Conservation (phyloP, 345 rosid species). For the Psidium friedrichsthalianum region DNA sequence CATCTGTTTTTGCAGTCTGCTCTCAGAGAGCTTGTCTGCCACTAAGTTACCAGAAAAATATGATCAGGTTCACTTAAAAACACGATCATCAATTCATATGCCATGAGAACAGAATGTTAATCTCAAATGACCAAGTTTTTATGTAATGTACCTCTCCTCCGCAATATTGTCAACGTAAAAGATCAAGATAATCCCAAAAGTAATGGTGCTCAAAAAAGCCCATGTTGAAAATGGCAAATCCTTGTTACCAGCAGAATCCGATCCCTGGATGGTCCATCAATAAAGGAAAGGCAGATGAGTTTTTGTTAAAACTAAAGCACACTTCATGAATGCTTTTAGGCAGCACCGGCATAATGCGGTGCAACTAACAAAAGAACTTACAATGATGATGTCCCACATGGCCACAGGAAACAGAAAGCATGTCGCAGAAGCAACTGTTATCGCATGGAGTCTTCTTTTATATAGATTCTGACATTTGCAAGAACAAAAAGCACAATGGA, state of each 20-base stretch:
- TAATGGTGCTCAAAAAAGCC: constrained; percentile 73
- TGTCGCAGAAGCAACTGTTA: constrained; percentile 78
- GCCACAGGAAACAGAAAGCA: constrained; percentile 93
- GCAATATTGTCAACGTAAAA: constrained; percentile 84
- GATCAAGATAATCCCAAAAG: constrained; percentile 76
- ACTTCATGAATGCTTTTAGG: background rate
- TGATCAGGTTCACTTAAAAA: background rate
- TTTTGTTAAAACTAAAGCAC: background rate
- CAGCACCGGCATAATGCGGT: background rate
- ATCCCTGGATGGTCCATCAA: constrained; percentile 47
- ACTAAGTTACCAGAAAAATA: background rate
- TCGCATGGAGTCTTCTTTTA: constrained; percentile 84
- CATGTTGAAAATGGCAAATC: constrained; percentile 78
- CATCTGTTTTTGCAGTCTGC: background rate
- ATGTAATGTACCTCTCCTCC: constrained; percentile 68
- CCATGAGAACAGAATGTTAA: background rate
- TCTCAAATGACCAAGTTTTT: background rate
- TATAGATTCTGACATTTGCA: constrained; percentile 54
- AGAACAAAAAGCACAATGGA: background rate
- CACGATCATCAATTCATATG: background rate
- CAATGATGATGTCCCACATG: constrained; percentile 92
- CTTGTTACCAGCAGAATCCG: constrained; percentile 35
- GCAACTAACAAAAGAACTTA: constrained; percentile 23
- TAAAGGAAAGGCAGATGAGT: constrained; percentile 4
- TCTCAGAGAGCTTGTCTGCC: background rate